These are phyloP conservation scores for Tilletia walkeri DNA, from an alignment of 1,284 basidiomycete species.

Conservation along the genomic window DNA sequence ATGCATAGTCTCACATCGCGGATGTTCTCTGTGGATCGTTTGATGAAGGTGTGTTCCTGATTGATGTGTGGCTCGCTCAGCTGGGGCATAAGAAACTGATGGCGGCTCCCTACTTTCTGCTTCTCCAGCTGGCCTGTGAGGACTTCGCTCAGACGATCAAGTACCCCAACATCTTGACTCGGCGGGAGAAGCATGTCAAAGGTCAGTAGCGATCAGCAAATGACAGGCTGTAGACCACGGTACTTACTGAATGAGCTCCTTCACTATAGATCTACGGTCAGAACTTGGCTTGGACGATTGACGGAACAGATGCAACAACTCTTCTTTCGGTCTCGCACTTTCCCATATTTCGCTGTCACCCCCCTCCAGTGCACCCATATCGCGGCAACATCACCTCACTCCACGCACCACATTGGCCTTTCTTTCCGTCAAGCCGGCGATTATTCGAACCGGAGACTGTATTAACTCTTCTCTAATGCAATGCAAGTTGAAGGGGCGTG, in stretches of 20 bases:
- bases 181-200: slow-evolving; percentile 63
- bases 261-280: background rate
- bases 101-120: background rate
- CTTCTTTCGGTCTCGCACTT: too few species aligned
- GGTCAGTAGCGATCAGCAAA: background rate
- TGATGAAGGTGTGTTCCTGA: slow-evolving; percentile 64
- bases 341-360: too few species aligned
- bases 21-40: slow-evolving; percentile 85
- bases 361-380: too few species aligned
- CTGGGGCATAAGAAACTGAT: background rate
- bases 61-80: background rate
- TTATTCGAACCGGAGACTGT: too few species aligned
- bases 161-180: slow-evolving; percentile 69
- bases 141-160: slow-evolving; percentile 69
- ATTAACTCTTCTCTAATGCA: too few species aligned
- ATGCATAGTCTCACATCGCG: slow-evolving; percentile 81
- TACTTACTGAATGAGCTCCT: too few species aligned
- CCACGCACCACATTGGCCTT: too few species aligned
- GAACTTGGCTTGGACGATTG: slow-evolving; percentile 1
- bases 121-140: slow-evolving; percentile 51
- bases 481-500: too few species aligned
- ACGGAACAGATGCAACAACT: too few species aligned
- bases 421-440: too few species aligned
- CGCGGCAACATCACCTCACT: background rate
- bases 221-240: too few species aligned